A percentile compares a stretch with the other conserved stretches of the same genome.
phyloP scores from a whole-genome alignment of 345 rosid species.

The Viola odorata region DNA sequence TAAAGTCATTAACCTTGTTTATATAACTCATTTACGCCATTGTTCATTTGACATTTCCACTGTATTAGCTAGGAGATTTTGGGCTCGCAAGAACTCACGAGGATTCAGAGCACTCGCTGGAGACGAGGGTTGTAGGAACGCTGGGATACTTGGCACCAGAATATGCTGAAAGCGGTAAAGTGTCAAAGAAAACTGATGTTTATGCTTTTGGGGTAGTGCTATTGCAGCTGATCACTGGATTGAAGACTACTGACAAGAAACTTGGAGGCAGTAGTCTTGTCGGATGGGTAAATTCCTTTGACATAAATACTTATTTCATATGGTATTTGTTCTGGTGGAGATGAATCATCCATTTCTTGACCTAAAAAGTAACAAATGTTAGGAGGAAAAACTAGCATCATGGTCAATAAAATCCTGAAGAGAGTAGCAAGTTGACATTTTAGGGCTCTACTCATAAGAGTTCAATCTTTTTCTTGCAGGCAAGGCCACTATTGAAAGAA shows the following conservation, averaged over 20 bases:
- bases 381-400: no score
- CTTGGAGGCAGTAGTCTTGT: conserved; percentile 66
- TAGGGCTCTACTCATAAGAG: no score
- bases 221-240: conserved; percentile 59
- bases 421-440: no score
- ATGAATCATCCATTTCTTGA: no score
- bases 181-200: conserved; percentile 61
- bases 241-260: conserved; percentile 45
- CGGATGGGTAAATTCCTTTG: conserved; percentile 45
- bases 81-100: conserved; percentile 55
- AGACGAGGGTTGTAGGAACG: conserved; percentile 51
- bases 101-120: conserved; percentile 42
- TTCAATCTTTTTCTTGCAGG: conserved; percentile 29
- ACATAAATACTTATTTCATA: neutral
- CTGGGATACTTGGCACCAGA: conserved; percentile 63
- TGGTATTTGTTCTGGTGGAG: no score
- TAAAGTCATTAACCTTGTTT: neutral
- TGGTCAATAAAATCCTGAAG: no score
- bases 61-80: conserved; percentile 54
- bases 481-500: conserved; percentile 55
- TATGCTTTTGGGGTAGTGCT: conserved; percentile 62
- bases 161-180: conserved; percentile 60
- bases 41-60: neutral
- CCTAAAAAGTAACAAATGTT: no score
- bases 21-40: neutral